Percentiles rank a stretch among this genome's conserved stretches.
Evolutionary conservation across 768 basidiomycete genomes (phyloP).

Genomic region (Pisolithus tinctorius): DNA sequence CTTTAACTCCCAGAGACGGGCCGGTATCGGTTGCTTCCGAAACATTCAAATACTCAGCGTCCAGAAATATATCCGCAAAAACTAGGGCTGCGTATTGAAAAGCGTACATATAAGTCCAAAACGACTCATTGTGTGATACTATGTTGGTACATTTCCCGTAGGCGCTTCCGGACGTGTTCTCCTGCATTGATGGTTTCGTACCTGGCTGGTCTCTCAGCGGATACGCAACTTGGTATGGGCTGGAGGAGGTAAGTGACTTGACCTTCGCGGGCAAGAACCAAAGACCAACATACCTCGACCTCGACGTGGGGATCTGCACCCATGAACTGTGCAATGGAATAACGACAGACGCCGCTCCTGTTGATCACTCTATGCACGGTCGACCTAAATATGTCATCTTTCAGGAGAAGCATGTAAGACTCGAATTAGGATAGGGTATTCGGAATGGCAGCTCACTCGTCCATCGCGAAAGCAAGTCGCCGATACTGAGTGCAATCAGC

Average conservation of each 20-base stretch:
- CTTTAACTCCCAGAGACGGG: too few relatives aligned
- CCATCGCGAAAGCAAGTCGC: too few relatives aligned
- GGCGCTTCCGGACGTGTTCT: conserved; percentile 70
- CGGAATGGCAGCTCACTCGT: too few relatives aligned
- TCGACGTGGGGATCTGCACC: conserved; percentile 82
- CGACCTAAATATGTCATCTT: conserved; percentile 87
- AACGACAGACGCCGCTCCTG: conserved; percentile 59
- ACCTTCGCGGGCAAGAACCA: background rate
- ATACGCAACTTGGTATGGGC: conserved; percentile 44
- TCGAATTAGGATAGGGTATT: too few relatives aligned
- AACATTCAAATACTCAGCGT: too few relatives aligned
- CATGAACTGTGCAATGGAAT: conserved; percentile 87
- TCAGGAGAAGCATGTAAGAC: too few relatives aligned
- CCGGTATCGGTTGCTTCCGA: too few relatives aligned
- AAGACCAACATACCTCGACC: conserved; percentile 51
- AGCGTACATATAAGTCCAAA: too few relatives aligned
- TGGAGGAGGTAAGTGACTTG: conserved; percentile 4
- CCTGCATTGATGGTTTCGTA: conserved; percentile 74
- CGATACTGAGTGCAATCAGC: too few relatives aligned
- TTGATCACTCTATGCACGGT: conserved; percentile 86
- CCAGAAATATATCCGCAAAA: too few relatives aligned
- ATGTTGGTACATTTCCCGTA: conserved; percentile 41
- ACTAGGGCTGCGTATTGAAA: too few relatives aligned
- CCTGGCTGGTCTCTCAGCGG: conserved; percentile 48
- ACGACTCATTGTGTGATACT: background rate